Percentiles rank a stretch among this genome's conserved stretches.
Evolutionary conservation across 192 early-diverging fungal genomes (phyloP).

Genomic region (Spizellomyces punctatus): DNA sequence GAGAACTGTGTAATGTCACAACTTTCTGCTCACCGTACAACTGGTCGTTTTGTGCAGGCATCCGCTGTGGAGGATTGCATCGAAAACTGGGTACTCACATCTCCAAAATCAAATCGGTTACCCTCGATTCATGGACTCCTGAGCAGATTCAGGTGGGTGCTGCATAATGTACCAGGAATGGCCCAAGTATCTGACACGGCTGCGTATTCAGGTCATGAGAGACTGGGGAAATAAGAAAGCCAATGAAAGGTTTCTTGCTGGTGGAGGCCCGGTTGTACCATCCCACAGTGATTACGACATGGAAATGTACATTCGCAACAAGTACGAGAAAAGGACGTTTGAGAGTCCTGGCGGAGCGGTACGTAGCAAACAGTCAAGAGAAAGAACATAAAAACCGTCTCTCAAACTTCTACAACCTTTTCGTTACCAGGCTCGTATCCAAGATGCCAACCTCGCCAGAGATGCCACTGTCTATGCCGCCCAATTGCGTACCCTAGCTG

Average conservation of each 20-base stretch:
- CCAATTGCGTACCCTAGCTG: slow-evolving; percentile 43
- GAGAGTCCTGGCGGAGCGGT: slow-evolving; percentile 27
- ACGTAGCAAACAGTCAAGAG: neutral
- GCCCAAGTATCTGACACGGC: neutral
- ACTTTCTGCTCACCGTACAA: neutral
- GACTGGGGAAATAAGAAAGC: slow-evolving; percentile 42
- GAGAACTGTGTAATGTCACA: neutral
- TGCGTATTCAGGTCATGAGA: slow-evolving; percentile 28
- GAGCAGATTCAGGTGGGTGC: slow-evolving; percentile 76
- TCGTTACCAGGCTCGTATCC: too few species aligned
- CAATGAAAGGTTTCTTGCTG: slow-evolving; percentile 38
- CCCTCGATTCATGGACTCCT: slow-evolving; percentile 86
- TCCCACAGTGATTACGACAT: slow-evolving; percentile 53
- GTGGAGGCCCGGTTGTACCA: slow-evolving; percentile 22
- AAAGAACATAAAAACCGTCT: too few species aligned
- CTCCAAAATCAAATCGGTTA: slow-evolving; percentile 87
- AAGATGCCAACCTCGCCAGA: neutral
- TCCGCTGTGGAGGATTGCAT: slow-evolving; percentile 55
- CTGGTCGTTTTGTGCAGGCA: slow-evolving; percentile 18
- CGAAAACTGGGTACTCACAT: slow-evolving; percentile 83
- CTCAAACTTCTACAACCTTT: too few species aligned
- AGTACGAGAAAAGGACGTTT: slow-evolving; percentile 82
- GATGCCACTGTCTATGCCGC: neutral
- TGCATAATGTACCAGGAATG: neutral
- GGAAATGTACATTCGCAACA: slow-evolving; percentile 88